Evolutionary conservation across 441 rosid genomes (phyloP).

Genomic region (Raphanus hybrid): DNA sequence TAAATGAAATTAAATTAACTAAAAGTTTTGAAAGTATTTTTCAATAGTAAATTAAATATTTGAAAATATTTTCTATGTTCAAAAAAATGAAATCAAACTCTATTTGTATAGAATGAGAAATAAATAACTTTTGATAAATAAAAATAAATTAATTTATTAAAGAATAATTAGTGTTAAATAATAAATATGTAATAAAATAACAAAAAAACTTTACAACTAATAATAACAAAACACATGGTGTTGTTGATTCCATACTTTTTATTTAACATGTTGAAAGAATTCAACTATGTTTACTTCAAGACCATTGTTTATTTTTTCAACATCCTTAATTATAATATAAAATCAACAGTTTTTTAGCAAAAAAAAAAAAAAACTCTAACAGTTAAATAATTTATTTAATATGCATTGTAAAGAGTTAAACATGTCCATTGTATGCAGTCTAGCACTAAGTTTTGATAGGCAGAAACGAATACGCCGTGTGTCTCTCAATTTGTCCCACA

Average conservation of each 20-base stretch:
- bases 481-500: conserved; percentile 49
- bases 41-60: not conserved
- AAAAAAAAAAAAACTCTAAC: not conserved
- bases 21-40: not conserved
- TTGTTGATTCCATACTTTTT: not conserved
- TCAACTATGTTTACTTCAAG: not conserved
- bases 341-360: no score
- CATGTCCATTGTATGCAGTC: conserved; percentile 19
- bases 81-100: not conserved
- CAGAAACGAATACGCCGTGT: conserved; percentile 41
- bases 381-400: not conserved
- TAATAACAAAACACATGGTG: not conserved
- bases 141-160: not conserved
- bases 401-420: not conserved
- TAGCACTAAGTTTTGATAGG: conserved; percentile 33
- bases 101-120: not conserved
- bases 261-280: conserved; percentile 1
- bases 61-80: not conserved
- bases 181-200: not conserved
- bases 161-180: not conserved
- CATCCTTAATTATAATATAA: not conserved
- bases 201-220: not conserved
- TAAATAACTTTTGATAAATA: not conserved
- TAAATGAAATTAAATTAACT: not conserved
- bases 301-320: not conserved